Percentiles rank a stretch among this genome's conserved stretches.
Conservation (phyloP, 2,329 filamentous ascomycete species). For the Colletotrichum noveboracense region DNA sequence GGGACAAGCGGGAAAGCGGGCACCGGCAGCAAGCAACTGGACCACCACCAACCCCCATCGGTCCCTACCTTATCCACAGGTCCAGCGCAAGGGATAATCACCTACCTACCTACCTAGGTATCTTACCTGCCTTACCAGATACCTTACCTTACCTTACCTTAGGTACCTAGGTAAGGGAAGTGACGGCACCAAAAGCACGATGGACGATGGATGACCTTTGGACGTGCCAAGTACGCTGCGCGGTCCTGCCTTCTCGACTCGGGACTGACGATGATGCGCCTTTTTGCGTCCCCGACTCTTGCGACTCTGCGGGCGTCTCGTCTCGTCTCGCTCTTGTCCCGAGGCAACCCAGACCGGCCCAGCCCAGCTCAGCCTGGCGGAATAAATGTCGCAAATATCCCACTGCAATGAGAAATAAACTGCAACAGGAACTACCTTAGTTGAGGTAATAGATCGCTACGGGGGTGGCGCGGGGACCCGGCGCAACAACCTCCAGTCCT, state of each 20-base stretch:
- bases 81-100: too few species aligned
- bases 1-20: not conserved
- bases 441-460: not conserved
- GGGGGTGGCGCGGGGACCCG: not conserved
- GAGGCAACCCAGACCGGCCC: not conserved
- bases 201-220: not conserved
- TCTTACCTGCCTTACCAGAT: too few species aligned
- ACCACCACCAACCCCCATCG: not conserved
- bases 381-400: not conserved
- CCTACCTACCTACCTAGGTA: too few species aligned
- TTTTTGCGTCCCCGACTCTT: not conserved
- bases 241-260: not conserved
- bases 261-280: not conserved
- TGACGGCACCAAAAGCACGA: not conserved
- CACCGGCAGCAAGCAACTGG: not conserved
- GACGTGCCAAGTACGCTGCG: not conserved
- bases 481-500: not conserved
- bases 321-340: not conserved
- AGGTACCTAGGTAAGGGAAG: too few species aligned
- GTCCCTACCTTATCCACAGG: too few species aligned
- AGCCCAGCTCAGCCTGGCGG: not conserved
- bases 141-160: not conserved
- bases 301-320: not conserved
- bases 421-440: not conserved
- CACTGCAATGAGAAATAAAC: not conserved